Percentiles rank a stretch among this genome's conserved stretches.
phyloP scores from a whole-genome alignment of 495 filamentous ascomycete species.

The Trichoderma parareesei region DNA sequence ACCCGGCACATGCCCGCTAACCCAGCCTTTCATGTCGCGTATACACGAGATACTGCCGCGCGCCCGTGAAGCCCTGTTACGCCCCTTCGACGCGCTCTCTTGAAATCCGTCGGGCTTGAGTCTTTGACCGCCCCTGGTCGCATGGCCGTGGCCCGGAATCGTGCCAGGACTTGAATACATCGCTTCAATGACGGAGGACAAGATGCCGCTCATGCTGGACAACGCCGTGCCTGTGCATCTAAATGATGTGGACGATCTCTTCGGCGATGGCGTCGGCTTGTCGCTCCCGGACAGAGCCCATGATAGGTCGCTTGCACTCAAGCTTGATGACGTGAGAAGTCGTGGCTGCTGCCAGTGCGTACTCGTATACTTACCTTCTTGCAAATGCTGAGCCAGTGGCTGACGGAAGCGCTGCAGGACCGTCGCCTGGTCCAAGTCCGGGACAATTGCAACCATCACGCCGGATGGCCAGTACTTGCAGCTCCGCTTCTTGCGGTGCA shows the following conservation, averaged over 20 bases:
- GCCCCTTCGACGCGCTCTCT: neutral
- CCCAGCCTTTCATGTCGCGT: neutral
- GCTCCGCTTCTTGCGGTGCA: conserved; percentile 62
- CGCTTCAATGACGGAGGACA: conserved; percentile 15
- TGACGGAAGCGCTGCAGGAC: conserved; percentile 42
- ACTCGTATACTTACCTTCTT: neutral
- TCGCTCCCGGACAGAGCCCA: conserved; percentile 42
- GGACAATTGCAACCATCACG: conserved; percentile 77
- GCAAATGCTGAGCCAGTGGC: conserved; percentile 13
- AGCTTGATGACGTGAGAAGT: conserved; percentile 69
- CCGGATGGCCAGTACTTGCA: conserved; percentile 59
- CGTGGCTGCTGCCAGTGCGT: conserved; percentile 80
- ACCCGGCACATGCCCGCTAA: neutral
- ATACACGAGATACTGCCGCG: neutral
- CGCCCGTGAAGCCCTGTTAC: neutral
- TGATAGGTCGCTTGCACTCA: conserved; percentile 60
- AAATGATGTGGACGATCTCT: conserved; percentile 66
- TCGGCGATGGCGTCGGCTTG: conserved; percentile 60
- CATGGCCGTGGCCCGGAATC: neutral
- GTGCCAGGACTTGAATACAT: neutral
- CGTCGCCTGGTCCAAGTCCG: conserved; percentile 83
- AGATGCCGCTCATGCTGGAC: conserved; percentile 31
- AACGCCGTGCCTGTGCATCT: conserved; percentile 58
- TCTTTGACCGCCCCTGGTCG: neutral
- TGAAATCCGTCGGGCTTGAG: neutral